Base-by-base conservation (phyloP, 108 stramenopile species). In the Chaetoceros tenuissimus region DNA sequence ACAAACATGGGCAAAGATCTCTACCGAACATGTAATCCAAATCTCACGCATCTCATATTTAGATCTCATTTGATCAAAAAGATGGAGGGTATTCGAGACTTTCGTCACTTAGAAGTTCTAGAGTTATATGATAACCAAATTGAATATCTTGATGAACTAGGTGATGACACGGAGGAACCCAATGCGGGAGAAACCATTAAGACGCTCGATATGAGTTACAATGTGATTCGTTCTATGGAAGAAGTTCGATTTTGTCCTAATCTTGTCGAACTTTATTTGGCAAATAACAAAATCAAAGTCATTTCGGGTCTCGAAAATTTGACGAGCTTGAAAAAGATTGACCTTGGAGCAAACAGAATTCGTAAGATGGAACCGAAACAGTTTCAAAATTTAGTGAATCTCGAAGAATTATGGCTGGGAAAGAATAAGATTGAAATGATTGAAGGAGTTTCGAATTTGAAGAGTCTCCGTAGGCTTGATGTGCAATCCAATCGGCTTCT, bases 121-220 rank as follows among this genome's bases (percentile, higher is more conserved):
- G 97, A 98, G 64, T 65, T 98, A 31, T 98, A 98, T 75, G 97
- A 98, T 63, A 98, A 98, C 68, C 81, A 82, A 62, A 76, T 98
- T 50, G 67, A 85, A 57, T 59, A 55, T 10, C 69, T 91, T 56
- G 55, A 57, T 10, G 71, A 69, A 58, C 27, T 78, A 13, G 63
- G 78, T 57, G 71, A 80, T 23, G 76, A 64, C 16, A 48, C 47
- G 0, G 58, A 66, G 27, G 71, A 59, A 7, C 65, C 64, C 20
- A 3, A 48, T n/a, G 71, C 75, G 0, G 85, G 83, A 28, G 64
- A 43, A 17, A 71, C 58, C n/a, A 70, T 94, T 19, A 58, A 53
- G 24, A 72, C 79, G 2, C 51, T 94, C 52, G 95, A 96, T 53
- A 86, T 96, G 66, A 87, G 85, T 55, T 96, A 89, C 80, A 96